These are phyloP conservation scores for Clavispora vitiphila DNA, from an alignment of 805 yeast genomes.

Conservation along the genomic window DNA sequence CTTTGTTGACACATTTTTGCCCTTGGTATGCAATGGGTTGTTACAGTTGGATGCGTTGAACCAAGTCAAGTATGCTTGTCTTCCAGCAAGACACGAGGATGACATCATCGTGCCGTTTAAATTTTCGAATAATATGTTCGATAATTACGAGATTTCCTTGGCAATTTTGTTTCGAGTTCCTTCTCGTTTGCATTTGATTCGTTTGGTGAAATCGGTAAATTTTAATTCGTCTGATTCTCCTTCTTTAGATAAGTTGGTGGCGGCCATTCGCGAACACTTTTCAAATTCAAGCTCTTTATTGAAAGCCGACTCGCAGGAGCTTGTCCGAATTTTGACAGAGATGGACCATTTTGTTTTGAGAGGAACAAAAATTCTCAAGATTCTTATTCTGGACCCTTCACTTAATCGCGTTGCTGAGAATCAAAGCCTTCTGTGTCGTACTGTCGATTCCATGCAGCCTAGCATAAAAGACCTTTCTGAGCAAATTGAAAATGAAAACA, in stretches of 20 bases:
- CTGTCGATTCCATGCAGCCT: not conserved
- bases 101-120: constrained; percentile 1
- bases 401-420: not conserved
- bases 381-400: not conserved
- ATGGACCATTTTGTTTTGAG: not conserved
- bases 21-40: constrained; percentile 2
- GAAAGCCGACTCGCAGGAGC: not conserved
- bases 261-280: not conserved
- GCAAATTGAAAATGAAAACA: too few species aligned
- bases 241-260: not conserved
- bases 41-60: not conserved
- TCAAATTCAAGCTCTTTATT: not conserved
- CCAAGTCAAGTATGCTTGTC: constrained; percentile 4
- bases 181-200: not conserved
- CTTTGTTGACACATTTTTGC: constrained; percentile 3
- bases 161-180: constrained; percentile 3
- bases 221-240: not conserved
- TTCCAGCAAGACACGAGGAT: constrained; percentile 2
- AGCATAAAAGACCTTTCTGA: not conserved
- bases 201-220: not conserved
- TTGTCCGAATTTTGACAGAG: not conserved
- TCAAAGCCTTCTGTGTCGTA: not conserved
- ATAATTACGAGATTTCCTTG: constrained; percentile 7
- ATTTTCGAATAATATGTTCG: constrained; percentile 1
- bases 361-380: not conserved